Evolutionary conservation across 805 yeast species (phyloP).

Genomic region (Candida coleopterorum): DNA sequence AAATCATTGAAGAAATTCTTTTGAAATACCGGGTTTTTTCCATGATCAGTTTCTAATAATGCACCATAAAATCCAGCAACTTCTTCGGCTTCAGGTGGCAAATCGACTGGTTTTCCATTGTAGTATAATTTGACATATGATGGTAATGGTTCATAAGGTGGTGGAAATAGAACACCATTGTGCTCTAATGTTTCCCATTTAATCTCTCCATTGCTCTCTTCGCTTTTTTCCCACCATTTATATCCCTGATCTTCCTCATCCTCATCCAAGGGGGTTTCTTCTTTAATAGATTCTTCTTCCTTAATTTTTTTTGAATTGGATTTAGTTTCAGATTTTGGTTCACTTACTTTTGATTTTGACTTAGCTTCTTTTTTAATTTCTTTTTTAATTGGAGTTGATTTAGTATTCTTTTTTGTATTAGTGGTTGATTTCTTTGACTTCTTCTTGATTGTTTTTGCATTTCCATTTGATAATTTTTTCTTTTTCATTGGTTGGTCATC

Average conservation of each 20-base stretch:
- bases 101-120: conserved; percentile 66
- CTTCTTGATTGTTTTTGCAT: neutral
- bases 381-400: conserved; percentile 2
- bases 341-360: conserved; percentile 2
- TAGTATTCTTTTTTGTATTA: conserved; percentile 6
- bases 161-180: conserved; percentile 91
- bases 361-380: conserved; percentile 1
- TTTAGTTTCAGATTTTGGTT: conserved; percentile 1
- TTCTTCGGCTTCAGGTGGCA: conserved; percentile 86
- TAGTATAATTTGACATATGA: conserved; percentile 68
- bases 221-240: conserved; percentile 85
- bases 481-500: conserved; percentile 10
- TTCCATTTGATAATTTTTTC: conserved; percentile 5
- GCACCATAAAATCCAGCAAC: conserved; percentile 96
- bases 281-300: conserved; percentile 6
- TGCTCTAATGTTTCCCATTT: conserved; percentile 89
- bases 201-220: conserved; percentile 64
- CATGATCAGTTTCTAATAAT: conserved; percentile 82
- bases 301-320: conserved; percentile 4
- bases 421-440: conserved; percentile 2
- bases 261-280: conserved; percentile 8
- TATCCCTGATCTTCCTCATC: conserved; percentile 47
- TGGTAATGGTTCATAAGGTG: conserved; percentile 85
- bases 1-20: conserved; percentile 85
- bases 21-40: conserved; percentile 79